Evolutionary conservation across 257 asterid genomes (phyloP).

Genomic region (Jacaranda mimosifolia): DNA sequence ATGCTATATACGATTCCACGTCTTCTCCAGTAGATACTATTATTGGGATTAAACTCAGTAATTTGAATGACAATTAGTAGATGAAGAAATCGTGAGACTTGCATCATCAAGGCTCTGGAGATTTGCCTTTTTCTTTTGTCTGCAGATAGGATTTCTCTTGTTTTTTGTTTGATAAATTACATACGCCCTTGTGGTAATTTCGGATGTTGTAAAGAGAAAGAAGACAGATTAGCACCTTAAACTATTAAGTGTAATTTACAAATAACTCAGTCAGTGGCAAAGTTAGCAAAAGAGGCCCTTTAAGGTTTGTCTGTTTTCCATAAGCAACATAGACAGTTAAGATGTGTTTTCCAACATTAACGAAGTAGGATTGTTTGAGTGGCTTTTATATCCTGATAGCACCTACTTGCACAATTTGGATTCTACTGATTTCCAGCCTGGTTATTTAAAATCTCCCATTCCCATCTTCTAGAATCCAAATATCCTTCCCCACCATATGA

Average conservation of each 20-base stretch:
- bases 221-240: conserved; percentile 2
- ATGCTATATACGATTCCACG: conserved; percentile 9
- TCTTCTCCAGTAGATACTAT: neutral
- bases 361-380: conserved; percentile 19
- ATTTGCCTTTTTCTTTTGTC: neutral
- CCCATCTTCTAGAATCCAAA: neutral
- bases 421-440: conserved; percentile 3
- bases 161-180: conserved; percentile 3
- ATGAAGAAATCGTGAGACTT: conserved; percentile 6
- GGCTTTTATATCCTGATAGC: conserved; percentile 21
- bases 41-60: neutral
- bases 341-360: neutral
- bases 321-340: neutral
- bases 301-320: conserved; percentile 10
- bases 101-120: conserved; percentile 15
- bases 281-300: neutral
- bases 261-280: conserved; percentile 1
- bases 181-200: neutral
- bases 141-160: neutral
- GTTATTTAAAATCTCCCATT: conserved; percentile 13
- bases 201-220: neutral
- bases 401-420: conserved; percentile 23
- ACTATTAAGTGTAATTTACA: conserved; percentile 1
- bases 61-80: conserved; percentile 9
- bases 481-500: neutral